A percentile compares a stretch with the other conserved stretches of the same genome.
These are phyloP conservation scores for Pseudonectria buxi DNA, from an alignment of 2,329 filamentous ascomycete genomes.

Conservation along the genomic window DNA sequence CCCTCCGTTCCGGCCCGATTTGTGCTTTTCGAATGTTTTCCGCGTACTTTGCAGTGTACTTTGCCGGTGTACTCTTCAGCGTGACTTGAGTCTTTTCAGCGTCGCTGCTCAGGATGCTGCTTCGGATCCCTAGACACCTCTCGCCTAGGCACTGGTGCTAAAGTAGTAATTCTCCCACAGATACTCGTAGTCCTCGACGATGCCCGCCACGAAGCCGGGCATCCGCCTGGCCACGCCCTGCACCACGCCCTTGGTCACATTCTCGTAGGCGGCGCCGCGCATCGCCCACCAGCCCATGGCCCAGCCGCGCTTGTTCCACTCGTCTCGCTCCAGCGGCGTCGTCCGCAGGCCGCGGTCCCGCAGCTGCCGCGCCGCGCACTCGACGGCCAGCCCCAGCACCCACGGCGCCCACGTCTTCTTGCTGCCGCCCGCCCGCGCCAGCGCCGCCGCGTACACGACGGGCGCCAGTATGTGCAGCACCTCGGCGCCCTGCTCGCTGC, in stretches of 20 bases:
- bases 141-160: slow-evolving; percentile 47
- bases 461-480: slow-evolving; percentile 87
- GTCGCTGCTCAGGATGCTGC: no score
- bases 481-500: slow-evolving; percentile 70
- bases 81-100: no score
- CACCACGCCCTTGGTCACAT: slow-evolving; percentile 72
- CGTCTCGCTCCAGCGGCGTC: slow-evolving; percentile 81
- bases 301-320: slow-evolving; percentile 83
- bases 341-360: slow-evolving; percentile 68
- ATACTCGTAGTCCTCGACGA: slow-evolving; percentile 94
- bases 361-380: slow-evolving; percentile 84
- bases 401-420: slow-evolving; percentile 86
- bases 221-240: slow-evolving; percentile 67
- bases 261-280: slow-evolving; percentile 95
- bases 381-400: slow-evolving; percentile 77
- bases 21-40: no score
- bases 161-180: slow-evolving; percentile 99
- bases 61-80: no score
- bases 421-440: slow-evolving; percentile 60
- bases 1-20: no score
- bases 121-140: no score
- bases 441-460: slow-evolving; percentile 75
- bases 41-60: no score
- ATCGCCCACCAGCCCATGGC: slow-evolving; percentile 92
- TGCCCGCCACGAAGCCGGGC: slow-evolving; percentile 72